Percentiles rank a stretch among this genome's conserved stretches.
Conservation (phyloP, 257 asterid species). For the Voacanga thouarsii region DNA sequence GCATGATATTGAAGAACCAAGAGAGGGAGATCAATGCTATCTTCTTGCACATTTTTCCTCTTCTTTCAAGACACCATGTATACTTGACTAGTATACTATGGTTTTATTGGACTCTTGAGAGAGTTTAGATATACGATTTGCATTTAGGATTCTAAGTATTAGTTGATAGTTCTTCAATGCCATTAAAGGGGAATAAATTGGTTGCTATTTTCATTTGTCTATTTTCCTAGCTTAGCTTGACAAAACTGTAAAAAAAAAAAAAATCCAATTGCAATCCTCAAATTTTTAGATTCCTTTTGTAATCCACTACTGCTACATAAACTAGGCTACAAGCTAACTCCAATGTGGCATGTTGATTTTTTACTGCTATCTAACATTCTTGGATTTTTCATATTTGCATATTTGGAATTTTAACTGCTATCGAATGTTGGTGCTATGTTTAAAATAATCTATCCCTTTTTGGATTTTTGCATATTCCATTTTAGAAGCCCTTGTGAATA, state of each 20-base stretch:
- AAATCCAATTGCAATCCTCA: not conserved
- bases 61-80: not conserved
- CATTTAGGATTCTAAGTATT: not conserved
- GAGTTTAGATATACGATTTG: not conserved
- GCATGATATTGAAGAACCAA: conserved; percentile 19
- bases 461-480: conserved; percentile 1
- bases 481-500: not conserved
- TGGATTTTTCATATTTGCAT: too few species aligned
- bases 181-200: too few species aligned
- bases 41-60: not conserved
- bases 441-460: too few species aligned
- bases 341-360: too few species aligned
- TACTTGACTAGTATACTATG: not conserved
- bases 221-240: conserved; percentile 1
- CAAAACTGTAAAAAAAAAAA: too few species aligned
- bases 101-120: not conserved
- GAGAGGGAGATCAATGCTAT: not conserved
- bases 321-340: too few species aligned
- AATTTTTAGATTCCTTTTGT: not conserved
- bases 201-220: too few species aligned
- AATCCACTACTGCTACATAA: too few species aligned
- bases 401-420: too few species aligned
- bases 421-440: too few species aligned
- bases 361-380: too few species aligned
- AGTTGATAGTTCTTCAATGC: not conserved